Percentiles rank a stretch among this genome's conserved stretches.
Conservation (phyloP, 2,329 filamentous ascomycete genomes). For the Fusarium agapanthi region DNA sequence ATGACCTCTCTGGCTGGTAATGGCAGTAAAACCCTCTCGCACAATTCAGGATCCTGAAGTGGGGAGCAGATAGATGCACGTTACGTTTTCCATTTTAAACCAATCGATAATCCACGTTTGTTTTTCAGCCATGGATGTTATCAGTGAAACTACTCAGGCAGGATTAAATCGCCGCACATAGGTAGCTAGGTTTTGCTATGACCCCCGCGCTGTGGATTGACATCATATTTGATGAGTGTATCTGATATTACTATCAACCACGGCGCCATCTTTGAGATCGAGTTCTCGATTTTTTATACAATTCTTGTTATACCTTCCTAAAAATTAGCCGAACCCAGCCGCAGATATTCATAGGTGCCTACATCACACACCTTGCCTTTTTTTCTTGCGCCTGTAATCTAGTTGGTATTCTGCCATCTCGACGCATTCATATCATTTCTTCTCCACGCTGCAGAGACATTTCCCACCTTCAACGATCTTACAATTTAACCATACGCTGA, state of each 20-base stretch:
- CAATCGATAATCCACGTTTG: conserved; percentile 15
- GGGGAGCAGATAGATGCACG: conserved; percentile 6
- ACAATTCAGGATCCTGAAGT: neutral
- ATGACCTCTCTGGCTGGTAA: neutral
- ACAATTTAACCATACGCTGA: neutral
- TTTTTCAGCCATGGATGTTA: neutral
- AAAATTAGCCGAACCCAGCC: neutral
- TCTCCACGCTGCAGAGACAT: neutral
- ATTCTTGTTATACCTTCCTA: neutral
- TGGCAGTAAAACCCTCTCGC: neutral
- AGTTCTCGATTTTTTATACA: neutral
- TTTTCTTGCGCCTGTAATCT: neutral
- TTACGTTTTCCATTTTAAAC: neutral
- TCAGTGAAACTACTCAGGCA: conserved; percentile 1
- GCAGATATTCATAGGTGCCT: neutral
- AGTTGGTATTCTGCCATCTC: conserved; percentile 5
- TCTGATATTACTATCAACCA: neutral
- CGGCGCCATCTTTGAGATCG: neutral
- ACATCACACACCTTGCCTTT: neutral
- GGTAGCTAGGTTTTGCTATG: neutral
- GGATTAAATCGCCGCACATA: conserved; percentile 4
- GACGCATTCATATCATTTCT: neutral
- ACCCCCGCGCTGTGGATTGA: conserved; percentile 24
- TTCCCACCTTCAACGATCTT: neutral
- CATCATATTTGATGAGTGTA: conserved; percentile 25